A percentile compares a stretch with the other conserved stretches of the same genome.
Evolutionary conservation across 1,139 yeast genomes (phyloP).

Genomic region (Pichia sp.): DNA sequence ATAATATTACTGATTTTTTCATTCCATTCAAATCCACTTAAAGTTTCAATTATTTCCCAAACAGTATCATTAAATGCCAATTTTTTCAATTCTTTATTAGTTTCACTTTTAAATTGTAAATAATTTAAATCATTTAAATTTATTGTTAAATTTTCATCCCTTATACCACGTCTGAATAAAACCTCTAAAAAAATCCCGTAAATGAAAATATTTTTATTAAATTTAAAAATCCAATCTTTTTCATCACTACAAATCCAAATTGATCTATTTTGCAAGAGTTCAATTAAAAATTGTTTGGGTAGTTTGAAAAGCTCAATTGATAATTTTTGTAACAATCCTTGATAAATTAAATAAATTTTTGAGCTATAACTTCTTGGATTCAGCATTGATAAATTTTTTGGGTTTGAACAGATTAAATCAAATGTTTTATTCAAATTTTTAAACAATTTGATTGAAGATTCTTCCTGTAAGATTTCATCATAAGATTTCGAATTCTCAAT

Average conservation of each 20-base stretch:
- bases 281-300: background rate
- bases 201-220: slow-evolving; percentile 10
- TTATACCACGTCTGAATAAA: slow-evolving; percentile 10
- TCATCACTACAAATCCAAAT: slow-evolving; percentile 10
- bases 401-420: slow-evolving; percentile 11
- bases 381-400: slow-evolving; percentile 6
- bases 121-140: slow-evolving; percentile 1
- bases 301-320: slow-evolving; percentile 7
- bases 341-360: slow-evolving; percentile 10
- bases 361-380: slow-evolving; percentile 17
- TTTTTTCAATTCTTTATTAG: slow-evolving; percentile 4
- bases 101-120: background rate
- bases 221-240: slow-evolving; percentile 14
- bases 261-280: slow-evolving; percentile 4
- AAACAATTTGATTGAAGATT: slow-evolving; percentile 51
- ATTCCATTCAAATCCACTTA: slow-evolving; percentile 15
- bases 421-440: slow-evolving; percentile 11
- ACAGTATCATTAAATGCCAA: slow-evolving; percentile 2
- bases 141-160: background rate
- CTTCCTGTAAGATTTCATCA: background rate
- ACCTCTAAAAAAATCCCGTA: slow-evolving; percentile 17
- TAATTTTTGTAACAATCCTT: slow-evolving; percentile 8
- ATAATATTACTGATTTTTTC: background rate
- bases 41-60: slow-evolving; percentile 10
- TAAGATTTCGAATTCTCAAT: background rate